phyloP scores from a whole-genome alignment of 345 rosid genomes.

The Pistacia vera region DNA sequence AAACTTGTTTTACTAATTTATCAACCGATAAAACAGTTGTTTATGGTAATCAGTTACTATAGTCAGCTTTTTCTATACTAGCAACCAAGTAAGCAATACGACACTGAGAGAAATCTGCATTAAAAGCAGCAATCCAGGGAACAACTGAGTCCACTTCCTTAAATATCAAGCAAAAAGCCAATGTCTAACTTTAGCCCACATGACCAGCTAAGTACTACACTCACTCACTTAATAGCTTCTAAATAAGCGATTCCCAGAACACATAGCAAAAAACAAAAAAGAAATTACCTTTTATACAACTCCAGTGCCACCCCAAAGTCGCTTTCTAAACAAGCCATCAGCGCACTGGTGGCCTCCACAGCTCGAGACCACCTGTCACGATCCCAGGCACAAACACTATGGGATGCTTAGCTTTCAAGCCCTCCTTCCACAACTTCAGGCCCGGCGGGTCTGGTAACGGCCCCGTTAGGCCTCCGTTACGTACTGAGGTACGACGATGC shows the following conservation, averaged over 20 bases:
- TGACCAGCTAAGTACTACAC: neutral
- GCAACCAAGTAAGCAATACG: too few relatives aligned
- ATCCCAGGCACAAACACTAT: constrained; percentile 79
- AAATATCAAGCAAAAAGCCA: neutral
- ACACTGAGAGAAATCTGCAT: too few relatives aligned
- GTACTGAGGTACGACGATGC: constrained; percentile 67
- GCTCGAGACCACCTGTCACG: constrained; percentile 72
- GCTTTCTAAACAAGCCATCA: constrained; percentile 67
- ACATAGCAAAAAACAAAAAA: neutral
- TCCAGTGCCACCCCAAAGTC: constrained; percentile 85
- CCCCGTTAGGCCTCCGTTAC: constrained; percentile 71
- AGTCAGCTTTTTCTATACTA: neutral
- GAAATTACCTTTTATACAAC: constrained; percentile 53
- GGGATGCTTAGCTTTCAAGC: constrained; percentile 57
- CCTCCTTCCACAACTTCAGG: constrained; percentile 61
- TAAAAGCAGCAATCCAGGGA: neutral
- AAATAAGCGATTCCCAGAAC: neutral
- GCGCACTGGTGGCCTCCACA: constrained; percentile 78
- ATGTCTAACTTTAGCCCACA: neutral
- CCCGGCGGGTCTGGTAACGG: constrained; percentile 72
- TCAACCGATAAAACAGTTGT: neutral
- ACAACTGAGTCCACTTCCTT: neutral
- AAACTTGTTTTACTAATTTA: neutral
- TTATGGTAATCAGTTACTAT: neutral
- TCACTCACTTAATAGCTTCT: neutral